Evolutionary conservation across 176 grass and related monocot species (phyloP).

Genomic region (Zea mays): DNA sequence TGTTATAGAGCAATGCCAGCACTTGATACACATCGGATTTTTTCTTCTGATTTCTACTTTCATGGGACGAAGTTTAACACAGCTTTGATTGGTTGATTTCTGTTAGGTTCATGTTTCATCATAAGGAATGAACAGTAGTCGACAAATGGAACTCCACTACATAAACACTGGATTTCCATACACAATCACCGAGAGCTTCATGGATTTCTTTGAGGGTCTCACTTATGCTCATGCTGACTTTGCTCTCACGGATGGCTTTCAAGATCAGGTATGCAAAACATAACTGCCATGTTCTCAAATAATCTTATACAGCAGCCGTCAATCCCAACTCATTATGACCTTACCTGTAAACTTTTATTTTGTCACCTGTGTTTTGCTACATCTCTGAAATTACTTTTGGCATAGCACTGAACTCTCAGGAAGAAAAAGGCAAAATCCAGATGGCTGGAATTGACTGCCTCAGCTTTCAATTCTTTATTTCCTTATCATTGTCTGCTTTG

Average conservation of each 20-base stretch:
- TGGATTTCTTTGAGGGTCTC: slow-evolving; percentile 98
- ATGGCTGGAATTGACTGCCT: slow-evolving; percentile 6
- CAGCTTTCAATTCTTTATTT: neutral
- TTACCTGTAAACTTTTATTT: neutral
- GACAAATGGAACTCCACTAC: slow-evolving; percentile 94
- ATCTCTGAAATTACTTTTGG: neutral
- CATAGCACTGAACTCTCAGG: neutral
- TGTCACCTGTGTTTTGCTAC: neutral
- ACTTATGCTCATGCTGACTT: slow-evolving; percentile 86
- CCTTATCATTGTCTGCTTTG: neutral
- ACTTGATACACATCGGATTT: neutral
- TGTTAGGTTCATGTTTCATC: slow-evolving; percentile 45
- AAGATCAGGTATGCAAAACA: slow-evolving; percentile 66
- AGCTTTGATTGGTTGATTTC: slow-evolving; percentile 19
- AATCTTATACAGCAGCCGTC: neutral
- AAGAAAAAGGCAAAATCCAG: neutral
- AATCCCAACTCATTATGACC: neutral
- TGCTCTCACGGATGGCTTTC: slow-evolving; percentile 67
- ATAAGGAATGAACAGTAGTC: slow-evolving; percentile 57
- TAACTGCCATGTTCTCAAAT: slow-evolving; percentile 2
- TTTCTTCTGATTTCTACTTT: slow-evolving; percentile 15
- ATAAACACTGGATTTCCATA: slow-evolving; percentile 93
- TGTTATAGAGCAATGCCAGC: slow-evolving; percentile 3
- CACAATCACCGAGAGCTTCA: slow-evolving; percentile 83
- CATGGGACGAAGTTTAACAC: neutral